Percentiles rank a stretch among this genome's conserved stretches.
These are phyloP conservation scores for Mycena kentingensis DNA, from an alignment of 768 basidiomycete genomes.

Conservation along the genomic window DNA sequence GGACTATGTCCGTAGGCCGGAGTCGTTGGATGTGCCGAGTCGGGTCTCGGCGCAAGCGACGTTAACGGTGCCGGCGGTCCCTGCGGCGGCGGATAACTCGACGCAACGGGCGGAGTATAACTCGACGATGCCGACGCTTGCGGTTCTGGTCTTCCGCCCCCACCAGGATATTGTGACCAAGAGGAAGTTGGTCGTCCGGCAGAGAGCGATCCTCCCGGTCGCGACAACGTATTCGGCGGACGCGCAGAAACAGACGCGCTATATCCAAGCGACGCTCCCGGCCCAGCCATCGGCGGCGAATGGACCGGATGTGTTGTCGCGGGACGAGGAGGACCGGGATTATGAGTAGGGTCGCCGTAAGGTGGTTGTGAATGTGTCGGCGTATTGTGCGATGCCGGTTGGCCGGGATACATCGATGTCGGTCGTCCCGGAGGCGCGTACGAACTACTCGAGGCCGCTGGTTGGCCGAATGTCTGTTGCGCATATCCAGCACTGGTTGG, in stretches of 20 bases:
- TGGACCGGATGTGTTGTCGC: not conserved
- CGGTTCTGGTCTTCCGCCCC: constrained; percentile 8
- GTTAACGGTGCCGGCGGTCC: not conserved
- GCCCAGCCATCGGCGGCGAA: not conserved
- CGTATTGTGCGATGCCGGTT: not conserved
- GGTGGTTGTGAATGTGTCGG: constrained; percentile 1
- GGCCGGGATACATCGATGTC: constrained; percentile 10
- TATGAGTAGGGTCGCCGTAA: not conserved
- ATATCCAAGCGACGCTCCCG: not conserved
- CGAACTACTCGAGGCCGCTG: constrained; percentile 2
- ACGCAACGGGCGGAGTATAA: no score
- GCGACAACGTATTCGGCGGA: not conserved
- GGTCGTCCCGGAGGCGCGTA: constrained; percentile 20
- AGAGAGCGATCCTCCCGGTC: not conserved
- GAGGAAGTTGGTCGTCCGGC: not conserved
- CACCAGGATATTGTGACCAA: not conserved
- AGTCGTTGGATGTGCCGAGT: constrained; percentile 13
- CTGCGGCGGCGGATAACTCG: constrained; percentile 5
- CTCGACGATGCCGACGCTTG: constrained; percentile 1
- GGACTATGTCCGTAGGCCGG: constrained; percentile 9
- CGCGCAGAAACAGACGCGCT: not conserved
- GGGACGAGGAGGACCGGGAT: not conserved
- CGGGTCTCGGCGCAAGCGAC: not conserved
- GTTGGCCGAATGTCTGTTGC: constrained; percentile 6
- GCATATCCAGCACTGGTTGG: no score